phyloP scores from a whole-genome alignment of 257 asterid species.

The Gentiana dahurica region DNA sequence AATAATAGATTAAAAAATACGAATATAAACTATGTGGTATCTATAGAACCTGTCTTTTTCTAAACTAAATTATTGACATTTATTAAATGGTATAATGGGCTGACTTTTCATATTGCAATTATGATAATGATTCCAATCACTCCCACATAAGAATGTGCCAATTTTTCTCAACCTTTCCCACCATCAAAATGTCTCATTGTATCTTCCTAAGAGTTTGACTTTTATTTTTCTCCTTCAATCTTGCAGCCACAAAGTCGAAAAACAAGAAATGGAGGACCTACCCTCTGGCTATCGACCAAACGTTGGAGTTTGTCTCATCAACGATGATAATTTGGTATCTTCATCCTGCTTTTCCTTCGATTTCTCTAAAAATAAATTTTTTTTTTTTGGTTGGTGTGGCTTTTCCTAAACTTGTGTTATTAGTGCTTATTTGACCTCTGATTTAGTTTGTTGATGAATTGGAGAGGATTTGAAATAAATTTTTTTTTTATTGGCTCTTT shows the following conservation, averaged over 20 bases:
- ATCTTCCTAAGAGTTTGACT: slow-evolving; percentile 11
- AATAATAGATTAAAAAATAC: too few species aligned
- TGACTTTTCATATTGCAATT: slow-evolving; percentile 15
- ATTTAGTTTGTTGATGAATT: too few species aligned
- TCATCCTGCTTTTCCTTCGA: neutral
- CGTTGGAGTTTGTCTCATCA: slow-evolving; percentile 91
- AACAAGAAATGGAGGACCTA: slow-evolving; percentile 70
- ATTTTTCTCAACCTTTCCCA: slow-evolving; percentile 2
- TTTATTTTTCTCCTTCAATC: neutral
- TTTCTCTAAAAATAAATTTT: neutral
- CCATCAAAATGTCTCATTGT: neutral
- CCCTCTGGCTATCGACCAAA: slow-evolving; percentile 99
- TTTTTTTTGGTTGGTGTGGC: neutral
- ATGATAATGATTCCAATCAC: slow-evolving; percentile 13
- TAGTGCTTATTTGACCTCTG: too few species aligned
- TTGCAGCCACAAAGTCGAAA: slow-evolving; percentile 4
- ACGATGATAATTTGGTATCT: slow-evolving; percentile 56
- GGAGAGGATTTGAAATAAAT: neutral
- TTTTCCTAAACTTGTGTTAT: too few species aligned
- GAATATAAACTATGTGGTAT: too few species aligned
- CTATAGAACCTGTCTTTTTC: too few species aligned
- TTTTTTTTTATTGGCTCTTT: neutral
- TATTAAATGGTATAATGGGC: slow-evolving; percentile 8
- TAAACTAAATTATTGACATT: too few species aligned
- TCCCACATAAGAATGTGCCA: slow-evolving; percentile 1